These are phyloP conservation scores for Sporothrix pallida DNA, from an alignment of 2,329 filamentous ascomycete species.

Conservation along the genomic window DNA sequence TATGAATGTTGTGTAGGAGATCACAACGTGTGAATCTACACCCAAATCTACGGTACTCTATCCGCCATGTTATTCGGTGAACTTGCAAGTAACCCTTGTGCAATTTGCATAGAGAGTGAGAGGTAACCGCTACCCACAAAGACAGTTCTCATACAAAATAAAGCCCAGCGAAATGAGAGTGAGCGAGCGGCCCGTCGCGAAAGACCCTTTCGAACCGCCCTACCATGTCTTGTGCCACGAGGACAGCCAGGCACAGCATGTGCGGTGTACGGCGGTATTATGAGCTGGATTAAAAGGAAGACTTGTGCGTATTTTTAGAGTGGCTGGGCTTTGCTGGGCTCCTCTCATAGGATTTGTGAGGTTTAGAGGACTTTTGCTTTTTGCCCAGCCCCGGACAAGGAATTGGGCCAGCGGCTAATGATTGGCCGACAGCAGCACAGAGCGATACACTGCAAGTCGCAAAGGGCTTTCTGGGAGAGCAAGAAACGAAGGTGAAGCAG, in stretches of 20 bases:
- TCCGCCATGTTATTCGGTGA: neutral
- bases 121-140: no score
- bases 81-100: neutral
- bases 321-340: neutral
- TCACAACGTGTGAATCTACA: neutral
- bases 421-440: constrained; percentile 31
- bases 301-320: constrained; percentile 9
- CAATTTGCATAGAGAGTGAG: neutral
- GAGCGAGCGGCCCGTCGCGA: constrained; percentile 1
- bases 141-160: neutral
- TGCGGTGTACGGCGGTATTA: no score
- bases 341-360: neutral
- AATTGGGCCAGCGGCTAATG: constrained; percentile 31
- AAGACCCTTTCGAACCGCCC: neutral
- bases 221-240: neutral
- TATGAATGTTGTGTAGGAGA: no score
- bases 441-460: neutral
- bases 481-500: neutral
- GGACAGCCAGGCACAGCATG: no score
- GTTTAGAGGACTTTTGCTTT: neutral
- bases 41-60: neutral
- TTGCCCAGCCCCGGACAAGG: constrained; percentile 3
- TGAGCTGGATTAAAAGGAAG: neutral
- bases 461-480: no score
- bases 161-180: neutral